Conservation (phyloP, 495 filamentous ascomycete genomes). For the Symbiotaphrina buchneri region DNA sequence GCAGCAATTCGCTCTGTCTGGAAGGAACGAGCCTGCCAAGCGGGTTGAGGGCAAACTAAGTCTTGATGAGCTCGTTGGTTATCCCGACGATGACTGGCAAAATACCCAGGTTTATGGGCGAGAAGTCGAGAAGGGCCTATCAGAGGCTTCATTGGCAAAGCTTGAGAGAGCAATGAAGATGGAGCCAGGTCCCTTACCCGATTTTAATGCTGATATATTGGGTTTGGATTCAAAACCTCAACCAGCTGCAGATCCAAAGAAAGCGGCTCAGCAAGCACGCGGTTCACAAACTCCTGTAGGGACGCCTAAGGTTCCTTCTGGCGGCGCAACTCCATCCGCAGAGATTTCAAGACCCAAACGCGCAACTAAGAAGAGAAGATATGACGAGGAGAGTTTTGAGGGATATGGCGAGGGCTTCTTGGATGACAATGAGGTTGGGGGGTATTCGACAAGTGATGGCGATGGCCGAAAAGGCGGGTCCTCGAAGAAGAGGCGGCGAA, state of each 20-base stretch:
- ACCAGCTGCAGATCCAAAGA: conserved; percentile 3
- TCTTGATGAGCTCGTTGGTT: conserved; percentile 14
- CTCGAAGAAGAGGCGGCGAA: background rate
- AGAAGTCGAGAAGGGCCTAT: conserved; percentile 18
- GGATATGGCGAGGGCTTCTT: conserved; percentile 44
- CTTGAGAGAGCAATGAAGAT: conserved; percentile 32
- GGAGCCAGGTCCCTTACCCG: conserved; percentile 28
- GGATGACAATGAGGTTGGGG: conserved; percentile 19
- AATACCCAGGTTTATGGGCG: conserved; percentile 39
- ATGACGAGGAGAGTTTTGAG: conserved; percentile 42
- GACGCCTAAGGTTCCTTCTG: background rate
- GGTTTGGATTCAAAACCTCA: conserved; percentile 32
- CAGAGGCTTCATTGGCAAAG: conserved; percentile 16
- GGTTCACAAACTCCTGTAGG: background rate
- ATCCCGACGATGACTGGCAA: conserved; percentile 46
- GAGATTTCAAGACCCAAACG: conserved; percentile 32
- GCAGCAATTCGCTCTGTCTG: conserved; percentile 35
- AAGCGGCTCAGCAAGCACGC: background rate
- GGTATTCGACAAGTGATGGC: conserved; percentile 9
- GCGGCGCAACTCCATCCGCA: conserved; percentile 11
- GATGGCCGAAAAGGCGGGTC: conserved; percentile 16
- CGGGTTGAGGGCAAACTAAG: conserved; percentile 15
- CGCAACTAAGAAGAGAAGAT: conserved; percentile 36
- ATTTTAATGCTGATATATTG: conserved; percentile 28
- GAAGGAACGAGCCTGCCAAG: conserved; percentile 35